Conservation (phyloP, 176 grass and related monocot species). For the Alopecurus myosuroides region DNA sequence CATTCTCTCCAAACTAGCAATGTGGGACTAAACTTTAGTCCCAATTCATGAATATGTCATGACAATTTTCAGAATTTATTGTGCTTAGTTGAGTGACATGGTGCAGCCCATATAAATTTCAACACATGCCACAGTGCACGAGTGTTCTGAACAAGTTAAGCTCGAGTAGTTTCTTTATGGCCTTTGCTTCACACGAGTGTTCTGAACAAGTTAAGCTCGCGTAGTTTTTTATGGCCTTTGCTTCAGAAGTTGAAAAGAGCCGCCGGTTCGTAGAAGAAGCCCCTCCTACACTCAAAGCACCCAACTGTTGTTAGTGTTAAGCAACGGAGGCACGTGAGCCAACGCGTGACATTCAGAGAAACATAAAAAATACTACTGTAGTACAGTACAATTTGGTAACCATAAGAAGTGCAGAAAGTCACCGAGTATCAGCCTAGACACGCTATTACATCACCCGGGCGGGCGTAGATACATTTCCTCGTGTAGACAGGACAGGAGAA, state of each 20-base stretch:
- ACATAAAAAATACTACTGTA: background rate
- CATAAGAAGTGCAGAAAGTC: background rate
- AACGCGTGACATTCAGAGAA: constrained; percentile 21
- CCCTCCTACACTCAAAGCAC: constrained; percentile 14
- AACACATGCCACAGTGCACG: too few species aligned
- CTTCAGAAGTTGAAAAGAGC: constrained; percentile 29
- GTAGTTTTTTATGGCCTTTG: background rate
- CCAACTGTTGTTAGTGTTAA: background rate
- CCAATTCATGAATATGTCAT: too few species aligned
- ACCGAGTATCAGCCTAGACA: background rate
- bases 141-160: too few species aligned
- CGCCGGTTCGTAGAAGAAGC: background rate
- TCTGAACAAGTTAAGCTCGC: background rate
- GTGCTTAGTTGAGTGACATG: too few species aligned
- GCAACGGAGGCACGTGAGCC: constrained; percentile 19
- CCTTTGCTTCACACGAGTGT: background rate
- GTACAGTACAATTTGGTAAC: background rate
- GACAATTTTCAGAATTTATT: too few species aligned
- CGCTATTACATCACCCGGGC: background rate
- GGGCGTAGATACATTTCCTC: constrained; percentile 19
- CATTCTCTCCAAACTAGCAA: too few species aligned
- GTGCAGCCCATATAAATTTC: too few species aligned
- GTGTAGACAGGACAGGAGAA: background rate
- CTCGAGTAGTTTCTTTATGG: too few species aligned
- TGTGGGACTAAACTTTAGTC: too few species aligned